A percentile compares a stretch with the other conserved stretches of the same genome.
phyloP scores from a whole-genome alignment of 2,329 filamentous ascomycete species.

The Botryotinia convoluta region DNA sequence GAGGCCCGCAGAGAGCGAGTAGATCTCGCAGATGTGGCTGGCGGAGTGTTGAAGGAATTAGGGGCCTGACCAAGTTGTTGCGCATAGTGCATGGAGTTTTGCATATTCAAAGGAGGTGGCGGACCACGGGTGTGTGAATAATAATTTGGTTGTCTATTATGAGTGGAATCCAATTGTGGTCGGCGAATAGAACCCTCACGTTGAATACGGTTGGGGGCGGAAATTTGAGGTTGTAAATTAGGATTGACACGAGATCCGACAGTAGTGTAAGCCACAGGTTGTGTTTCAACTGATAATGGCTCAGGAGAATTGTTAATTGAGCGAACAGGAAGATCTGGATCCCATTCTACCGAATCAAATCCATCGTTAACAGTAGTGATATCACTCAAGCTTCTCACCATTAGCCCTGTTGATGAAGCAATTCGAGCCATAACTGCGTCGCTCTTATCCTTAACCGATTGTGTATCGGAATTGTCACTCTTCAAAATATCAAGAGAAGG shows the following conservation, averaged over 20 bases:
- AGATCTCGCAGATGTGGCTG: constrained; percentile 18
- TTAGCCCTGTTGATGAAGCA: background rate
- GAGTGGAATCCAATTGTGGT: constrained; percentile 31
- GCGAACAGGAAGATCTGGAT: constrained; percentile 32
- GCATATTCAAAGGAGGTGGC: constrained; percentile 32
- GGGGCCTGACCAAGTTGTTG: constrained; percentile 32
- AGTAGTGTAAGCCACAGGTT: constrained; percentile 38
- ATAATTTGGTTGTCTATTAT: constrained; percentile 28
- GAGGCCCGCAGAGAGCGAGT: constrained; percentile 7
- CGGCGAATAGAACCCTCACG: constrained; percentile 37
- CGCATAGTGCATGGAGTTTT: constrained; percentile 37
- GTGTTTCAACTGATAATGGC: constrained; percentile 32
- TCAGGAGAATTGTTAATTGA: constrained; percentile 35
- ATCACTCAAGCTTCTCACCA: background rate
- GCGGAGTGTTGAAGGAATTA: constrained; percentile 14
- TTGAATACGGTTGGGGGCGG: constrained; percentile 39
- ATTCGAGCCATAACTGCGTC: constrained; percentile 21
- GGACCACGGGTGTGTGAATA: constrained; percentile 27
- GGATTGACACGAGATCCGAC: constrained; percentile 39
- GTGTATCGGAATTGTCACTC: constrained; percentile 14
- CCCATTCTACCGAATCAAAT: constrained; percentile 37
- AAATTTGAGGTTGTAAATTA: constrained; percentile 34
- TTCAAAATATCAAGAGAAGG: constrained; percentile 9
- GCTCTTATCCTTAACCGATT: constrained; percentile 18
- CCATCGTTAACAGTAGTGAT: constrained; percentile 26